Evolutionary conservation across 129 eudicot genomes (phyloP), one percentile per base, ranked within the genome.

Genomic region (Centaurea solstitialis): DNA sequence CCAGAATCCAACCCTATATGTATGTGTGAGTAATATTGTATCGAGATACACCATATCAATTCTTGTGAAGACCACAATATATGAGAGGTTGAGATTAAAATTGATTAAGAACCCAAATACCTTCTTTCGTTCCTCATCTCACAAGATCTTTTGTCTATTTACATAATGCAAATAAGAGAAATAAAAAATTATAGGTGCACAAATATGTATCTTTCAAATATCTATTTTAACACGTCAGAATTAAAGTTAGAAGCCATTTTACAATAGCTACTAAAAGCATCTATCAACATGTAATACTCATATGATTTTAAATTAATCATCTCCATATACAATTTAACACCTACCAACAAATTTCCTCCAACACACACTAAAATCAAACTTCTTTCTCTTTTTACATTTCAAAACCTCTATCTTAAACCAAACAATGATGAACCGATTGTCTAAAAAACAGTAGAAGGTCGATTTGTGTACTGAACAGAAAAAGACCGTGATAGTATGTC

Each of bases 401-500:
- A 33, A 33, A 33, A 33, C 37, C 37, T 33, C 37, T 33, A 4
- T 1, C 37, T 33, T 33, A 33, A 33, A 2, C 37, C 37, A 33
- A 33, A 33, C 37, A 33, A 33, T 4, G 65, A 57, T 17, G 65
- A 57, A 57, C 40, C 12, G 17, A 22, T 6, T 10, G 5, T 74
- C 61, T 74, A 74, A 22, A 74, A 11, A 20, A 73, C 21, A 4
- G 66, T 50, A 43, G 73, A 74, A 43, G 69, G 38, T 20, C 79
- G 68, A 80, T 64, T 73, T 41, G 84, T 73, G 50, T 79, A 89
- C 47, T 88, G 83, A 39, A 87, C 83, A 9, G 91, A 87, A 50
- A 89, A 87, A 1, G 93, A 87, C 40, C 89, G 28, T 43, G 91
- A 74, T 1, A 89, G 64, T 9, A 59, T 43, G 75, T 87, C 91